Percentiles rank a stretch among this genome's conserved stretches.
phyloP scores from a whole-genome alignment of 352 stramenopile species.

The Blastocystis hominis region DNA sequence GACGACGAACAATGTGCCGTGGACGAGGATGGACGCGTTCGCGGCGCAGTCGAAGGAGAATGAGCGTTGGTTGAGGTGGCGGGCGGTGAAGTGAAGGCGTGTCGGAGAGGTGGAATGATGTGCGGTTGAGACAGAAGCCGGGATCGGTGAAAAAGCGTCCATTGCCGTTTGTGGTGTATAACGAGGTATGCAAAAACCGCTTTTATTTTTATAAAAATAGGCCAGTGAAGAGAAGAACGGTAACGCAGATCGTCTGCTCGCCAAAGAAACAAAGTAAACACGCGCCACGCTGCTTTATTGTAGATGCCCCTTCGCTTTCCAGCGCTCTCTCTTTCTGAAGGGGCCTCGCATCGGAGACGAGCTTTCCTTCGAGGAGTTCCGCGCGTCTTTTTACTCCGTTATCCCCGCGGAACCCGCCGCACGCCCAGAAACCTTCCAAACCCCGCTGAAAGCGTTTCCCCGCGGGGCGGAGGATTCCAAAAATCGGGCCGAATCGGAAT shows the following conservation, averaged over 20 bases:
- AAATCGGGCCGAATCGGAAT: background rate
- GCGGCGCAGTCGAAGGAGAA: background rate
- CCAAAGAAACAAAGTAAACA: constrained; percentile 4
- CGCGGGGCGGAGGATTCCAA: background rate
- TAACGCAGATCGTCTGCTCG: background rate
- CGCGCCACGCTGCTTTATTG: background rate
- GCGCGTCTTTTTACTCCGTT: background rate
- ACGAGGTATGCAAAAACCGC: background rate
- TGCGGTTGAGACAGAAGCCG: constrained; percentile 1
- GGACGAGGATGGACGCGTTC: background rate
- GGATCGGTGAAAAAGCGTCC: constrained; percentile 9
- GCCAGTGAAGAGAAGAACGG: background rate
- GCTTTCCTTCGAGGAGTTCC: constrained; percentile 29
- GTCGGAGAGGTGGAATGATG: background rate
- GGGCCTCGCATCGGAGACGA: background rate
- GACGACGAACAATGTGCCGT: background rate
- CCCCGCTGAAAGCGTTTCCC: background rate
- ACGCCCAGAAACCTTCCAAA: background rate
- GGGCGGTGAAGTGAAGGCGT: background rate
- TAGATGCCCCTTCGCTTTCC: constrained; percentile 13
- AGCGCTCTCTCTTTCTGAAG: background rate
- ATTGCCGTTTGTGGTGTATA: constrained; percentile 17
- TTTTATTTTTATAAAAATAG: background rate
- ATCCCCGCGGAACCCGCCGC: background rate
- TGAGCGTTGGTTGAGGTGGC: background rate